A percentile compares a stretch with the other conserved stretches of the same genome.
Evolutionary conservation across 2,329 filamentous ascomycete species (phyloP).

Genomic region (Mariannaea elegans): DNA sequence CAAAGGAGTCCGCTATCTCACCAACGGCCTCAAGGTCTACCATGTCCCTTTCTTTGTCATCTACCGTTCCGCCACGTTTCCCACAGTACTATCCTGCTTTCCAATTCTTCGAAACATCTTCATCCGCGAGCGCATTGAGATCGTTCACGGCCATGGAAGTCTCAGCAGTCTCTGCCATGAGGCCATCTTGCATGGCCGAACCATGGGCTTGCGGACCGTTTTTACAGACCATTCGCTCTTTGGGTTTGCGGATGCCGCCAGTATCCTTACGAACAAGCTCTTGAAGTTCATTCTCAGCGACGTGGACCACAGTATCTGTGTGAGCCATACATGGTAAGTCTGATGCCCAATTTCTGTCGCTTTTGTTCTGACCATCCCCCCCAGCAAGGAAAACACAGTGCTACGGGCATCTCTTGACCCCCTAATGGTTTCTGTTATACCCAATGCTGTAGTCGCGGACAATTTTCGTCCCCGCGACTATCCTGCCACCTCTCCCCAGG

Average conservation of each 20-base stretch:
- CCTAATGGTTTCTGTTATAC: conserved; percentile 96
- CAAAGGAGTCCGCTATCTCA: conserved; percentile 92
- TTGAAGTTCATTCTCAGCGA: conserved; percentile 96
- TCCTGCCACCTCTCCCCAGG: conserved; percentile 46
- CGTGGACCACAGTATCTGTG: conserved; percentile 97
- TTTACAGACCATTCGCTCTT: conserved; percentile 98
- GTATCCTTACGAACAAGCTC: conserved; percentile 96
- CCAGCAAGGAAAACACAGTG: conserved; percentile 96
- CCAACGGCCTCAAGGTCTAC: conserved; percentile 98
- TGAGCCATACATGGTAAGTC: conserved; percentile 92
- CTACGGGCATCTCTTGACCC: conserved; percentile 93
- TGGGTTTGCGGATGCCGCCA: conserved; percentile 94
- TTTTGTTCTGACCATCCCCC: conserved; percentile 26
- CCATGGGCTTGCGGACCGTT: conserved; percentile 94
- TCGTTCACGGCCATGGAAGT: conserved; percentile 96
- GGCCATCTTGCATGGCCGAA: conserved; percentile 91
- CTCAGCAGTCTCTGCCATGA: conserved; percentile 94
- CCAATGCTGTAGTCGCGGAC: conserved; percentile 95
- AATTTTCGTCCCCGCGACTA: conserved; percentile 79
- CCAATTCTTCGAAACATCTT: conserved; percentile 97
- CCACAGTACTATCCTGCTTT: conserved; percentile 98
- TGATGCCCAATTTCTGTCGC: not conserved
- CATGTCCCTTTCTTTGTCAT: conserved; percentile 96
- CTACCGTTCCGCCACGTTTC: conserved; percentile 91
- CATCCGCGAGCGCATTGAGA: conserved; percentile 92